Conservation (phyloP, 148 eudicot genomes). For the Cornus florida region DNA sequence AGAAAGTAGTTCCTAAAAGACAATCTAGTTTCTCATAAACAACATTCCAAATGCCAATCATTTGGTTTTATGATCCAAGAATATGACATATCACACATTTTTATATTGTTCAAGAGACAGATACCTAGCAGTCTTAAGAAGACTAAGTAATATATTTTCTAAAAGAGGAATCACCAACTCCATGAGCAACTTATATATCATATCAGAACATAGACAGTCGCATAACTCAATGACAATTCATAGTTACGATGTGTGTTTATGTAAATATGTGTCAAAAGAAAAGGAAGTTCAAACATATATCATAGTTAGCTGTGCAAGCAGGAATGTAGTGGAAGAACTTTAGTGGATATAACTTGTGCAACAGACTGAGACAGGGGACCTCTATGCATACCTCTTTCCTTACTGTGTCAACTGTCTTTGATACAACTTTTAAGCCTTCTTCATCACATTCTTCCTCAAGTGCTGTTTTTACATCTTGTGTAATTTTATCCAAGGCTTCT, state of each 20-base stretch:
- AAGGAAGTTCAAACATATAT: neutral
- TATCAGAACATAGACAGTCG: neutral
- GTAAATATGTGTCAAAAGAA: neutral
- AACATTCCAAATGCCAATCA: neutral
- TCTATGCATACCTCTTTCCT: constrained; percentile 69
- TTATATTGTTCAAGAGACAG: neutral
- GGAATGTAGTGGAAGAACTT: neutral
- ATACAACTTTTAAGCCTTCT: constrained; percentile 69
- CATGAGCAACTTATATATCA: neutral
- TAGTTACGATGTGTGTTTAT: neutral
- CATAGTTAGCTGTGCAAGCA: neutral
- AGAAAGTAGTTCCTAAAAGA: neutral
- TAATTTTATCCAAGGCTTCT: constrained; percentile 83
- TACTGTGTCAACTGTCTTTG: constrained; percentile 94
- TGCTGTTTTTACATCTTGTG: constrained; percentile 63
- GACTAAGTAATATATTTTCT: neutral
- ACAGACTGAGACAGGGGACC: neutral
- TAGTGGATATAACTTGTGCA: neutral
- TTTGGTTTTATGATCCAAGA: neutral
- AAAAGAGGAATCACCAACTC: neutral
- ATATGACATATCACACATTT: neutral
- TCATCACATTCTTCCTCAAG: constrained; percentile 89
- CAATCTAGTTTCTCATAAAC: neutral
- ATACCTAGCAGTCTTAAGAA: neutral
- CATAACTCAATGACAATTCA: neutral